A percentile compares a stretch with the other conserved stretches of the same genome.
Conservation (phyloP, 768 basidiomycete species). For the Lactarius deliciosus region DNA sequence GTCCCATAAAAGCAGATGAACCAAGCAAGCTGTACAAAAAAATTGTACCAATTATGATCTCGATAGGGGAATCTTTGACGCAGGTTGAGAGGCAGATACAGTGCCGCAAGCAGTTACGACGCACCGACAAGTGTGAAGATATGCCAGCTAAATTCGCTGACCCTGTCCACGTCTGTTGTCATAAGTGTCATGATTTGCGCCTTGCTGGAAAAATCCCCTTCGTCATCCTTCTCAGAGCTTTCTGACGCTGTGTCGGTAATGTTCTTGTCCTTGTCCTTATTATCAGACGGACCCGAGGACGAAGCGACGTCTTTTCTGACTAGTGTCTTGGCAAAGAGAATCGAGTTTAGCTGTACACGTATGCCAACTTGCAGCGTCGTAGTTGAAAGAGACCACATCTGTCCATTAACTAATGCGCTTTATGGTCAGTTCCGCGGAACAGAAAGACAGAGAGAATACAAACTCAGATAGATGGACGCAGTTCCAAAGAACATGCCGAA, state of each 20-base stretch:
- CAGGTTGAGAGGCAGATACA: background rate
- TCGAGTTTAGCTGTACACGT: conserved; percentile 77
- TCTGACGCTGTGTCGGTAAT: conserved; percentile 21
- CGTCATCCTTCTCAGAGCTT: conserved; percentile 49
- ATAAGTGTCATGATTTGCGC: conserved; percentile 93
- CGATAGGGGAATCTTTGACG: conserved; percentile 74
- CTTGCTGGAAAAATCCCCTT: conserved; percentile 54
- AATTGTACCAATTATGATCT: conserved; percentile 68
- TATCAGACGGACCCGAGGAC: conserved; percentile 40
- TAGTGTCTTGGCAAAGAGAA: conserved; percentile 82
- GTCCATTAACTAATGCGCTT: conserved; percentile 53
- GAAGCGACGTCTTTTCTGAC: conserved; percentile 83
- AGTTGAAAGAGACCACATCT: conserved; percentile 69
- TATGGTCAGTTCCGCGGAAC: conserved; percentile 18
- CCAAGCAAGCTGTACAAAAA: conserved; percentile 81
- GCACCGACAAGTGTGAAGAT: conserved; percentile 70
- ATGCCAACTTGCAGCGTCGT: conserved; percentile 70
- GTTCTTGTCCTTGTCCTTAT: conserved; percentile 31
- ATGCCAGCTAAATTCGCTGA: conserved; percentile 83
- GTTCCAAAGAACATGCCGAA: conserved; percentile 50
- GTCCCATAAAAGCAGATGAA: conserved; percentile 73
- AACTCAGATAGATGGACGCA: conserved; percentile 45
- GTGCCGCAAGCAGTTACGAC: conserved; percentile 26
- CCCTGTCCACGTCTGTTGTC: conserved; percentile 92
- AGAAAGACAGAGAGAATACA: conserved; percentile 26